Base-by-base conservation (phyloP, 2,329 filamentous ascomycete species). In the Xylariaceae sp. region DNA sequence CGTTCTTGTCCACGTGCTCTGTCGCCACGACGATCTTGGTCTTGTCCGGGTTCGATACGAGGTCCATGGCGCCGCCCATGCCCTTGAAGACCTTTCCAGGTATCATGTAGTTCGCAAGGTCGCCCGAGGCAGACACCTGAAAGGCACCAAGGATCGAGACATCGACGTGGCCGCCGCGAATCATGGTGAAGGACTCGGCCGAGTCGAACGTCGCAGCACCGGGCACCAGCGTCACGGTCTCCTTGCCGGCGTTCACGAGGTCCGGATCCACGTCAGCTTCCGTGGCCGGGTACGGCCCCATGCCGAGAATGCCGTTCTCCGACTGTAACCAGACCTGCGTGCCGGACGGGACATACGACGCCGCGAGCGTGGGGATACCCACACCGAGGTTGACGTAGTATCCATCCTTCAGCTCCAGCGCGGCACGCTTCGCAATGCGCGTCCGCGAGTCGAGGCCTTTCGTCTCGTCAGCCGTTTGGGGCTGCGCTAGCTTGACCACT, bases 31-130 rank as follows among this genome's bases (percentile, higher is more conserved):
- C 83, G 61, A 88, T 86, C 76, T 87, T 88, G 60, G 85, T 88
- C 63, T 79, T 76, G 61, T 86, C 82, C 0, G 85, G 85, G 70
- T 88, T 87, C 36, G 82, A 84, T 10, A 88, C 84, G 7, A 88
- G 72, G 67, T 88, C 85, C 85, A 88, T 88, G 16, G 85, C 85
- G 26, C 85, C 85, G 56, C 89, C 89, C 85, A 95, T 94, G 16
- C 89, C 89, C 77, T 94, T 94, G 72, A 91, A 84, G 10, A 89
- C 83, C 71, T 92, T 94, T 21, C 89, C 89, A 0, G 89, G 89
- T 58, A 95, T 87, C 86, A 94, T 94, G 77, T 89, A 95, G 72
- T 94, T 94, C 43, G 89, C 89, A 49, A 95, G 72, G 67, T 95
- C 89, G 22, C 89, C 89, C 2, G 80, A 77, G 0, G 88, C 88